phyloP scores from a whole-genome alignment of 768 basidiomycete genomes.

The Podaxis sp. region DNA sequence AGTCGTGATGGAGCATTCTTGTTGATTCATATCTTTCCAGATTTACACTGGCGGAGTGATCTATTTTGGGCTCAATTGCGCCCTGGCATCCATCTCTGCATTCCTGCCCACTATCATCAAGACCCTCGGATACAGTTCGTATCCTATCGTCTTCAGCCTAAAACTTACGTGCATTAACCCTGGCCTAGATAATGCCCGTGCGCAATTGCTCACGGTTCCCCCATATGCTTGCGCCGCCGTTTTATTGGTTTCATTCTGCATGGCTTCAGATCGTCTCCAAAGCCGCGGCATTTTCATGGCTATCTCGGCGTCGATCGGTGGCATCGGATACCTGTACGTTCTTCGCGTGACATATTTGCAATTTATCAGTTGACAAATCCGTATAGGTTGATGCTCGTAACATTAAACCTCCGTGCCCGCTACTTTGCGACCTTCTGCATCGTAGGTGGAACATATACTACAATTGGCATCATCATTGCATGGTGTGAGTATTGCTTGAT shows the following conservation, averaged over 20 bases:
- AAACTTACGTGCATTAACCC: constrained; percentile 7
- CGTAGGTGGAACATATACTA: constrained; percentile 71
- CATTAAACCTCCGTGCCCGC: constrained; percentile 50
- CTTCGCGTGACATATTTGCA: neutral
- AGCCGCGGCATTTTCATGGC: constrained; percentile 49
- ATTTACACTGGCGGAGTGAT: constrained; percentile 65
- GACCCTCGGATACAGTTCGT: constrained; percentile 68
- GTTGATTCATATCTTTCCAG: constrained; percentile 24
- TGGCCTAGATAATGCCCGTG: constrained; percentile 50
- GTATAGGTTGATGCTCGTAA: constrained; percentile 51
- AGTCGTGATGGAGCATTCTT: neutral
- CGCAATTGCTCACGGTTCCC: constrained; percentile 76
- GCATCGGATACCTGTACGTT: constrained; percentile 60
- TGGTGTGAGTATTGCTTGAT: constrained; percentile 55
- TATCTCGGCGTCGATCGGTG: constrained; percentile 39
- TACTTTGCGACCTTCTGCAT: constrained; percentile 81
- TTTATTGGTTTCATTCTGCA: constrained; percentile 56
- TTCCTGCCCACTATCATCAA: constrained; percentile 81
- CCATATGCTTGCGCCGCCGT: constrained; percentile 72
- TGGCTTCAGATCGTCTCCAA: constrained; percentile 62
- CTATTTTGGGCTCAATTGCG: constrained; percentile 75
- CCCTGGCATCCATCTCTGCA: constrained; percentile 74
- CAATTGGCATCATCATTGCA: constrained; percentile 68
- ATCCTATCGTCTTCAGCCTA: neutral
- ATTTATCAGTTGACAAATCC: neutral